Evolutionary conservation across 345 rosid species (phyloP), one percentile per base, ranked within the genome.

Genomic region (Hirschfeldia incana): DNA sequence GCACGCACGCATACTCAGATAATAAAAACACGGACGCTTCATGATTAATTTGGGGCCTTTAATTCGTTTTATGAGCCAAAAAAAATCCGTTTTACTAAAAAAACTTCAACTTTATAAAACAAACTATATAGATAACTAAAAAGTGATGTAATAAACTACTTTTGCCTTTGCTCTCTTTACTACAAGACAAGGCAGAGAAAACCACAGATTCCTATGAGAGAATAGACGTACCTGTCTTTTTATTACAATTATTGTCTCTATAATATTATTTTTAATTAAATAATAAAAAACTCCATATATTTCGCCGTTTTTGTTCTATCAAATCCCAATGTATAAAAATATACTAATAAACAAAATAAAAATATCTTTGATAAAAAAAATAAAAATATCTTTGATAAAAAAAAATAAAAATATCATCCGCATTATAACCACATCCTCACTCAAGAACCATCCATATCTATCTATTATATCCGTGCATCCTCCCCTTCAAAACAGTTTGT

Each of bases 1-100:
- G 86, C 98, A 87, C 94, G 94, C 97, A 92, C 97, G 97, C 98
- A 88, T 72, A 83, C 81, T 9, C 84, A 65, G 79, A 74, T 79
- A 51, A 30, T 8, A 73, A 74, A 70, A 67, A 36, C 66, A 77
- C 86, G 58, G 73, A 87, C 70, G 57, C 74, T 67, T 79, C 65
- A 73, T 79, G 64, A 59, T 73, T 59, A 64, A 64, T 70, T 28
- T 69, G 21, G 16, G 4, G 53, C 63, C 11, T n/a, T 67, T 3
- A 15, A 2, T 42, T 76, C 6, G 8, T 37, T 71, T 21, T 21
- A 21, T 21, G 21, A 21, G 21, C 21, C 21, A 21, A 21, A 21
- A 21, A 21, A 21, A 21, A 21, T 21, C 21, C 21, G 21, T 21
- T 21, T 21, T 21, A 21, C 21, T 21, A 21, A 51, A 46, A 33